phyloP scores from a whole-genome alignment of 2,329 filamentous ascomycete species.

The Westerdykella aurantiaca region DNA sequence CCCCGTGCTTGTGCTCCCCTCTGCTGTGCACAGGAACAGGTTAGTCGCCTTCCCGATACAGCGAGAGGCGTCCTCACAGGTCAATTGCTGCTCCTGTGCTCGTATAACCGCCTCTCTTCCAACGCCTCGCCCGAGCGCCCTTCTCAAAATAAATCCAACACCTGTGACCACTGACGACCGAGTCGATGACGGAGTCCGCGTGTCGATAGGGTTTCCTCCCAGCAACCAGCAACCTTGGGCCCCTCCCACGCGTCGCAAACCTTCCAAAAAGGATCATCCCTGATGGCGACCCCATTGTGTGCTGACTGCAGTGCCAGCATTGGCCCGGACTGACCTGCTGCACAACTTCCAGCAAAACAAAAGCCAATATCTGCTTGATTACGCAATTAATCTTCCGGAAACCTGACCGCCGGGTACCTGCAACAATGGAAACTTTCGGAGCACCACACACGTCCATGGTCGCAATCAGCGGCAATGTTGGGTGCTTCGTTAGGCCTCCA shows the following conservation, averaged over 20 bases:
- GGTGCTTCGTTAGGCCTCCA: too few relatives aligned
- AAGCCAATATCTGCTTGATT: conserved; percentile 14
- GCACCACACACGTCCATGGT: too few relatives aligned
- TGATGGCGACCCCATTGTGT: conserved; percentile 5
- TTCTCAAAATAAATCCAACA: neutral
- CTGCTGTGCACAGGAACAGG: neutral
- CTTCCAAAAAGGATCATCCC: conserved; percentile 6
- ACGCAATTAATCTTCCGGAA: conserved; percentile 20
- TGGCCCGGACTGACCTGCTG: conserved; percentile 2
- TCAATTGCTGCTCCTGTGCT: neutral
- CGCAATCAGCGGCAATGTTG: too few relatives aligned
- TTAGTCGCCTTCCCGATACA: neutral
- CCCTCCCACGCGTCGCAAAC: too few relatives aligned
- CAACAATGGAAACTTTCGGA: too few relatives aligned
- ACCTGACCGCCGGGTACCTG: conserved; percentile 4
- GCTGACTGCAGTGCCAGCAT: conserved; percentile 12
- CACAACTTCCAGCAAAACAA: conserved; percentile 7
- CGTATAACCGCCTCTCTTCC: neutral
- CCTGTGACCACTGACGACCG: neutral
- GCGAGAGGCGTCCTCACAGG: neutral
- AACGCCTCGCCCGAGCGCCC: neutral
- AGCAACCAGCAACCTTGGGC: too few relatives aligned
- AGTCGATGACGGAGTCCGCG: neutral
- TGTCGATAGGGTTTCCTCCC: neutral
- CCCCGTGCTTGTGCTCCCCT: neutral